Conservation (phyloP, 805 yeast species). For the Starmerella asiatica region DNA sequence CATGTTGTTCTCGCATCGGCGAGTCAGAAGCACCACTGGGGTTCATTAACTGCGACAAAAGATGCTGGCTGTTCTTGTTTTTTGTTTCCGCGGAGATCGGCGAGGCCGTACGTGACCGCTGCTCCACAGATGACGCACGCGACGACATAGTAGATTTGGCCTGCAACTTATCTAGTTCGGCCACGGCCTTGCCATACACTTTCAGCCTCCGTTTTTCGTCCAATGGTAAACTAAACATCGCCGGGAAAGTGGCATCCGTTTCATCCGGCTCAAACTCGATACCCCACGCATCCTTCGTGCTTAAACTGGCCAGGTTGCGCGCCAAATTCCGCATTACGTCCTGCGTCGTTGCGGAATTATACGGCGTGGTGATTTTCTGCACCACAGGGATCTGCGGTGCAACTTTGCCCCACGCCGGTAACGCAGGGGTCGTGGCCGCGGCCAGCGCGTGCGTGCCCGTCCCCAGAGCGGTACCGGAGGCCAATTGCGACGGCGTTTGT, state of each 20-base stretch:
- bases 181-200: slow-evolving; percentile 10
- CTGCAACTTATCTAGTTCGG: slow-evolving; percentile 14
- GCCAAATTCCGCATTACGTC: slow-evolving; percentile 3
- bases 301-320: slow-evolving; percentile 6
- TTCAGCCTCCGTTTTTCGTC: slow-evolving; percentile 16
- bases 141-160: too few relatives aligned
- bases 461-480: background rate
- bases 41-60: slow-evolving; percentile 75
- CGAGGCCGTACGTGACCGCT: slow-evolving; percentile 45
- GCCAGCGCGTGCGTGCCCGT: slow-evolving; percentile 3
- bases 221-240: slow-evolving; percentile 18
- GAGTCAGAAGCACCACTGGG: too few relatives aligned
- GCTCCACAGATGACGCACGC: background rate
- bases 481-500: background rate
- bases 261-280: slow-evolving; percentile 9
- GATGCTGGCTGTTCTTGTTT: slow-evolving; percentile 50
- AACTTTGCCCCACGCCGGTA: slow-evolving; percentile 18
- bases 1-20: slow-evolving; percentile 22
- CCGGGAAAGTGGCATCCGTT: slow-evolving; percentile 12
- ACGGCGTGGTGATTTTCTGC: slow-evolving; percentile 5
- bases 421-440: slow-evolving; percentile 13
- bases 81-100: slow-evolving; percentile 43
- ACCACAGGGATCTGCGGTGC: slow-evolving; percentile 12
- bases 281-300: slow-evolving; percentile 5
- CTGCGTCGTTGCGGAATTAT: background rate